Evolutionary conservation across 2,329 filamentous ascomycete species (phyloP).

Genomic region (Ascochyta viciae-villosae): DNA sequence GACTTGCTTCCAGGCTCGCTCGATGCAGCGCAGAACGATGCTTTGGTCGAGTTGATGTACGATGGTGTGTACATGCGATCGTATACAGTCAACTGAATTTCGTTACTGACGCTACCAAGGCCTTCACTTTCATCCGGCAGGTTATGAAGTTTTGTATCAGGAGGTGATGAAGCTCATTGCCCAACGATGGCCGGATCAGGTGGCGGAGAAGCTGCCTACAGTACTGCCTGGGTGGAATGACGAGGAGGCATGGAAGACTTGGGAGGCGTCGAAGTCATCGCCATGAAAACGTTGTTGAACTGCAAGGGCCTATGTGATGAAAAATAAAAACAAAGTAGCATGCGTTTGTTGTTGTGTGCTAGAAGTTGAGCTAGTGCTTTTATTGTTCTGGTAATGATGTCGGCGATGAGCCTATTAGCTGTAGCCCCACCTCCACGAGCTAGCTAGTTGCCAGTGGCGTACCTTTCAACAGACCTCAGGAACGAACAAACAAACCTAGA

Average conservation of each 20-base stretch:
- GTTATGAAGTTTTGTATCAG: constrained; percentile 63
- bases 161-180: constrained; percentile 61
- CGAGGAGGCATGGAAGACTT: constrained; percentile 41
- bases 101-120: constrained; percentile 46
- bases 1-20: constrained; percentile 63
- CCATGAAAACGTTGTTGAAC: neutral
- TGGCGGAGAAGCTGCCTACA: constrained; percentile 59
- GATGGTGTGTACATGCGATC: constrained; percentile 57
- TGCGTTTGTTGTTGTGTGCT: neutral
- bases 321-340: neutral
- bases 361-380: neutral
- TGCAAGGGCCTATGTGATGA: neutral
- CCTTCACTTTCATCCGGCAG: constrained; percentile 64
- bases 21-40: constrained; percentile 64
- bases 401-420: neutral
- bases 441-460: neutral
- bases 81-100: neutral
- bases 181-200: constrained; percentile 61
- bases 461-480: constrained; percentile 1
- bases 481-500: constrained; percentile 6
- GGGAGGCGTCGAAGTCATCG: constrained; percentile 19
- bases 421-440: constrained; percentile 8
- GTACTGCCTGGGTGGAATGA: constrained; percentile 63
- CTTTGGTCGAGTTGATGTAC: constrained; percentile 58
- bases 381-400: constrained; percentile 4